Conservation (phyloP, 805 yeast genomes). For the Myxozyma geophila region DNA sequence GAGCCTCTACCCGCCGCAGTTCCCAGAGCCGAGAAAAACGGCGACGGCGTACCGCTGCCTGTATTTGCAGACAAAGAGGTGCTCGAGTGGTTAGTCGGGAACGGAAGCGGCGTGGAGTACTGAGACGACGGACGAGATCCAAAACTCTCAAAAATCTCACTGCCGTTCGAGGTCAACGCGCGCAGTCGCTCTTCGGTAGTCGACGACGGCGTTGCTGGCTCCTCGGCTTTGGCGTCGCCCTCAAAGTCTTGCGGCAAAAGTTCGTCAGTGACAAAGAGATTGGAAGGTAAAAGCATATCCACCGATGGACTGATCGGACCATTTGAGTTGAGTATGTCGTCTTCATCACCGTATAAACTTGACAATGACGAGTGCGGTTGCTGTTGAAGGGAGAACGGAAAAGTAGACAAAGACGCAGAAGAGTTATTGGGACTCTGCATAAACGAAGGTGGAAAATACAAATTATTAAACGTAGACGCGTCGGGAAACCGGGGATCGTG, state of each 20-base stretch:
- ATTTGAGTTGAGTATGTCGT: constrained; percentile 31
- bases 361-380: constrained; percentile 13
- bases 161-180: not conserved
- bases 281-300: constrained; percentile 47
- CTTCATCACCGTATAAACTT: constrained; percentile 18
- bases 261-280: constrained; percentile 41
- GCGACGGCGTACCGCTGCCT: not conserved
- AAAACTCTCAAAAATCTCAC: not conserved
- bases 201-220: not conserved
- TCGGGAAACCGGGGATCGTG: constrained; percentile 38
- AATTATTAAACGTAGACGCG: constrained; percentile 36
- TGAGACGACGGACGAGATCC: constrained; percentile 5
- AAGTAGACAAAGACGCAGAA: constrained; percentile 10
- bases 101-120: constrained; percentile 6
- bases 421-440: not conserved
- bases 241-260: constrained; percentile 8
- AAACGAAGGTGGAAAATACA: constrained; percentile 19
- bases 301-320: constrained; percentile 46
- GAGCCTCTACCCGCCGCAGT: not conserved
- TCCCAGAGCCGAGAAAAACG: not conserved
- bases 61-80: not conserved
- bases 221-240: not conserved
- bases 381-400: constrained; percentile 5
- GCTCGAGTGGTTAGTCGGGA: constrained; percentile 1
- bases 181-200: not conserved